Conservation (phyloP, 2,329 filamentous ascomycete species). For the Penicillium sp. region DNA sequence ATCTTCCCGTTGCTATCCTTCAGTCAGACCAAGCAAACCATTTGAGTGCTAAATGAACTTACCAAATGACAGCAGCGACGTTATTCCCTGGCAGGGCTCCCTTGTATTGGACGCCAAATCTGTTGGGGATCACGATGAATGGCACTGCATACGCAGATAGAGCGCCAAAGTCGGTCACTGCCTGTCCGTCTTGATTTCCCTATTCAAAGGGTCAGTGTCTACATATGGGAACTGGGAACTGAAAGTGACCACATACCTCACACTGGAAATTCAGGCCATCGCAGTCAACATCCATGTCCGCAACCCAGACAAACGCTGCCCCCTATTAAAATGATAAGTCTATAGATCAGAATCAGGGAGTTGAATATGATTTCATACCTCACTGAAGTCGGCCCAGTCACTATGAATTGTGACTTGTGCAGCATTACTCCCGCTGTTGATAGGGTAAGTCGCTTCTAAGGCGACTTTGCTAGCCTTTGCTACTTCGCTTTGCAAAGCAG, state of each 20-base stretch:
- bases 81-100: constrained; percentile 28
- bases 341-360: background rate
- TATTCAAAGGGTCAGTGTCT: constrained; percentile 1
- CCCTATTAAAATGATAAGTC: constrained; percentile 16
- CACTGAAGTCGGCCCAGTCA: constrained; percentile 27
- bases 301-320: constrained; percentile 29
- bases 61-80: constrained; percentile 34
- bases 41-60: background rate
- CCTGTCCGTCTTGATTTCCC: constrained; percentile 31
- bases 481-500: constrained; percentile 26
- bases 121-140: constrained; percentile 33
- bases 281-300: constrained; percentile 38
- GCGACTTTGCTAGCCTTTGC: constrained; percentile 25
- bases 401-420: constrained; percentile 27
- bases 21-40: background rate
- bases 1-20: constrained; percentile 33
- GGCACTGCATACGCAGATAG: constrained; percentile 35
- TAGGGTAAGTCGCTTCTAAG: constrained; percentile 24
- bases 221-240: background rate
- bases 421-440: constrained; percentile 18
- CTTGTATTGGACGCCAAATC: constrained; percentile 22
- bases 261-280: constrained; percentile 32
- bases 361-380: constrained; percentile 11
- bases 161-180: constrained; percentile 31
- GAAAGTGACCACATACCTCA: constrained; percentile 12